Evolutionary conservation across 768 basidiomycete species (phyloP), one percentile per base, ranked within the genome.

Genomic region (Serendipita indica): DNA sequence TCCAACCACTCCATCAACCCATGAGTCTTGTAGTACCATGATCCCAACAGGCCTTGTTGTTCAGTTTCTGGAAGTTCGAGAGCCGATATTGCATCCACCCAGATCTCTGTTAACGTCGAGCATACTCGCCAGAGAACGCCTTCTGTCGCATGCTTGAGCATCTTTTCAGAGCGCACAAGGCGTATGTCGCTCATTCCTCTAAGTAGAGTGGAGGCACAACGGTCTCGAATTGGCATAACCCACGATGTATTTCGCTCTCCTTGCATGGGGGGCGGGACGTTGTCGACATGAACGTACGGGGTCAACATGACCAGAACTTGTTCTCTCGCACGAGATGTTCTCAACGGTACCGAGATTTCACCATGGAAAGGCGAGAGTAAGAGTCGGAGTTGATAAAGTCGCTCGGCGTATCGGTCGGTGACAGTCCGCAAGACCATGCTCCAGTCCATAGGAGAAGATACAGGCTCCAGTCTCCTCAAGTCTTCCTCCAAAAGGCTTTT

Each of bases 381-480:
- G 52, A 69, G 58, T 3, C 59, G 60, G 2, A 65, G 54, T 22
- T 66, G 30, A 43, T 72, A 70, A 13, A 73, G 61, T 7, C 70
- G 67, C 18, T 66, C 62, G 0, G 67, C 66, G 22, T 67, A 70
- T 43, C 71, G 67, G 22, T 74, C 64, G 1, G 69, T 60, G 4
- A 72, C 59, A 14, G 65, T 62, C 18, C 63, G 69, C 27, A 67
- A 20, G 20, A 72, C 62, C 1, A 67, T 62, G 25, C 27, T 56
- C 73, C 73, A 74, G 56, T 72, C 73, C 5, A 71, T 57, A 3
- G 68, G 69, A 33, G 67, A 70, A 1, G 63, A 63, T 4, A 49
- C 22, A 16, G 37, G 34, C 7, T 41, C 46, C 6, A 13, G 5
- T 16, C 61, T 18, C 7, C 14, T 28, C 7, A 69, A 56, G 5